Base-by-base conservation (phyloP, 2,329 filamentous ascomycete species). In the Trichoderma asperellum region DNA sequence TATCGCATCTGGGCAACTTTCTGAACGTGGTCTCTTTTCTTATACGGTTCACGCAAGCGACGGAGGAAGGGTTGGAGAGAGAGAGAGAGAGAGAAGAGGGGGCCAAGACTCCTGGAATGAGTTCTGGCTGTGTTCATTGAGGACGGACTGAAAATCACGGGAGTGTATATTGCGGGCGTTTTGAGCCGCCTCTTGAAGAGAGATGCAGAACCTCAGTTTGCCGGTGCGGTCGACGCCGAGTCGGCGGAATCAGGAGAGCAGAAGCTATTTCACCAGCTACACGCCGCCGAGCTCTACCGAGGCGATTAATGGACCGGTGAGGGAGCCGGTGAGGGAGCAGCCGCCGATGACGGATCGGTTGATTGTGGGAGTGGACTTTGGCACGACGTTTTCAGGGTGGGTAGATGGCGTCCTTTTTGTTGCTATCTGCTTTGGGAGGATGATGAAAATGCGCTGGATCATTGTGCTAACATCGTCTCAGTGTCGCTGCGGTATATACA, bases 281-380 rank as follows among this genome's bases (percentile, higher is more conserved):
- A 85, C 86, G 12, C 82, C 85, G 56, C 82, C 84, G 32, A 86
- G 86, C 43, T 86, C 86, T 24, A 86, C 87, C 0, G 88, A 90
- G 76, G 87, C 88, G 57, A 88, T 90, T 79, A 86, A 88, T 76
- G 87, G 87, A 4, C 87, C 87, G 16, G 82, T 88, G 34, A 83
- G 87, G 70, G 87, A 89, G 73, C 84, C 85, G 32, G 80, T 82
- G 32, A 80, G 83, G 74, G 86, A 88, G 73, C 81, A 84, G 68
- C 79, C 83, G 35, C 81, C 85, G 12, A 77, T 84, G 58, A 85
- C 81, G 72, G 91, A 93, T 76, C 85, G 89, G 67, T 80, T 93
- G 73, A 91, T 94, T 73, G 91, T 94, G 40, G 92, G 91, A 8
- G 88, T 94, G 8, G 92, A 94, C 77, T 94, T 94, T 81, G 92